phyloP scores from a whole-genome alignment of 345 rosid species.

The Euphorbia pulcherrima region DNA sequence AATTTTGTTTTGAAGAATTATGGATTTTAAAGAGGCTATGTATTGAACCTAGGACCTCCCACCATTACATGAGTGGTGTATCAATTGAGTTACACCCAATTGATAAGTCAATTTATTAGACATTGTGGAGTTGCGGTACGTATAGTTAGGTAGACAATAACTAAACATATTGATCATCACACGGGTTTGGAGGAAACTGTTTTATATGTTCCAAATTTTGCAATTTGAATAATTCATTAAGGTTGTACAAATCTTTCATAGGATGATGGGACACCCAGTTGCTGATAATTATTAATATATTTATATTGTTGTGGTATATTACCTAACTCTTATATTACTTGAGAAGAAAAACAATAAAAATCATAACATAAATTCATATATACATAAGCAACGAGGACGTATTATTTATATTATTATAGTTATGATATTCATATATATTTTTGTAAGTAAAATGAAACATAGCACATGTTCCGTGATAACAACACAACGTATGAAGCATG shows the following conservation, averaged over 20 bases:
- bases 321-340: background rate
- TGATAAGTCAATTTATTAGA: no score
- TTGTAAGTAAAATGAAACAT: background rate
- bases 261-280: background rate
- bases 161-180: background rate
- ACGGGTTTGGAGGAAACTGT: background rate
- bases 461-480: background rate
- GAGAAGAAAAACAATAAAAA: background rate
- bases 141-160: no score
- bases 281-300: background rate
- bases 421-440: background rate
- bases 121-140: no score
- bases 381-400: background rate
- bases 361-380: background rate
- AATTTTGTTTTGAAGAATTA: no score
- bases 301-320: no score
- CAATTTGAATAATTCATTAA: background rate
- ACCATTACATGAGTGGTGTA: no score
- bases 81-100: no score
- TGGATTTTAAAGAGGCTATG: no score
- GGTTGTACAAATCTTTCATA: background rate
- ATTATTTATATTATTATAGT: background rate
- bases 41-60: no score
- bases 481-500: background rate
- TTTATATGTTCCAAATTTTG: no score